Conservation (phyloP, 306 rosid species). For the Sechiopsis laciniata region DNA sequence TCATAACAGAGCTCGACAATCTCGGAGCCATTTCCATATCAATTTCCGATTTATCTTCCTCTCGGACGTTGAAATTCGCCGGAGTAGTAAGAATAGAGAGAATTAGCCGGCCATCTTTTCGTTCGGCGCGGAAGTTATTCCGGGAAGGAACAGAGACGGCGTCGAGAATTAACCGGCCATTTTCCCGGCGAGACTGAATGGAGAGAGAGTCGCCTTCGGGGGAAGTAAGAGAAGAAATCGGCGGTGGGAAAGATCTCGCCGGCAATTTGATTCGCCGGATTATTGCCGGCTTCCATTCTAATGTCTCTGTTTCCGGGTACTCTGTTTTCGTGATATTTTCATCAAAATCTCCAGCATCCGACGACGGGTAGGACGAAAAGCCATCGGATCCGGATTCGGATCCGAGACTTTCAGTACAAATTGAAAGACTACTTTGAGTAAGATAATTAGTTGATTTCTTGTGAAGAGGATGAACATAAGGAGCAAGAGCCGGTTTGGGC, state of each 20-base stretch:
- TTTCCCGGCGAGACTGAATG: slow-evolving; percentile 24
- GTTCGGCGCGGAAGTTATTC: slow-evolving; percentile 14
- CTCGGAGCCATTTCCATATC: slow-evolving; percentile 19
- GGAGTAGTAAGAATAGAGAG: slow-evolving; percentile 5
- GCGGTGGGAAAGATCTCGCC: slow-evolving; percentile 21
- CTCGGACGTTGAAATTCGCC: not conserved
- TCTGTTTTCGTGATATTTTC: not conserved
- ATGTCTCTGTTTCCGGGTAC: slow-evolving; percentile 18
- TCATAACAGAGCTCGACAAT: slow-evolving; percentile 24
- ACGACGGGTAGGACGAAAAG: slow-evolving; percentile 31
- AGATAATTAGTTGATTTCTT: slow-evolving; percentile 50
- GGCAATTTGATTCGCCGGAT: not conserved
- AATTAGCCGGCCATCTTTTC: slow-evolving; percentile 20
- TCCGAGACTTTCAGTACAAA: slow-evolving; percentile 89
- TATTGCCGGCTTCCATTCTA: slow-evolving; percentile 25
- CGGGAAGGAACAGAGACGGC: slow-evolving; percentile 3
- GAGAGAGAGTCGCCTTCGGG: slow-evolving; percentile 10
- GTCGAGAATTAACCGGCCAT: slow-evolving; percentile 19
- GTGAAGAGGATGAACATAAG: slow-evolving; percentile 78
- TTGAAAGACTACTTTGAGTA: slow-evolving; percentile 55
- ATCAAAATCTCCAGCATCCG: slow-evolving; percentile 29
- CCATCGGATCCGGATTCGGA: slow-evolving; percentile 91
- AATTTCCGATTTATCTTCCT: not conserved
- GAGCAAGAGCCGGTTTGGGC: not conserved
- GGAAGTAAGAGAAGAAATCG: slow-evolving; percentile 8